Evolutionary conservation across 2,329 filamentous ascomycete genomes (phyloP).

Genomic region (Torrubiella hemipterigena): DNA sequence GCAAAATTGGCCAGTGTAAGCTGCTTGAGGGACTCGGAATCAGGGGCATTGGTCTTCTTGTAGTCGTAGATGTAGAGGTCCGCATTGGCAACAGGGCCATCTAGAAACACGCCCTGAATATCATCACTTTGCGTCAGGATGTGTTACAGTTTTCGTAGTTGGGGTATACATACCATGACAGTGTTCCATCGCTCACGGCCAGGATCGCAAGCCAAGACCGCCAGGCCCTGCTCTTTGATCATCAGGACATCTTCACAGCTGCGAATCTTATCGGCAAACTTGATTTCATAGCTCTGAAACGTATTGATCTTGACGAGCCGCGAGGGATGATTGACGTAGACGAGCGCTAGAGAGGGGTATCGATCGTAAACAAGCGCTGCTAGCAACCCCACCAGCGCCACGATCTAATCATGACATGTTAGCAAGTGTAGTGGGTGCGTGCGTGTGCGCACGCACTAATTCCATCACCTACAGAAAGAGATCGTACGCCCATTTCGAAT

Average conservation of each 20-base stretch:
- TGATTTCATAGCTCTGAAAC: slow-evolving; percentile 16
- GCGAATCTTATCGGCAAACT: slow-evolving; percentile 22
- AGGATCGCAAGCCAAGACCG: slow-evolving; percentile 24
- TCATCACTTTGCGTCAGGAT: neutral
- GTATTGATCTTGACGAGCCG: slow-evolving; percentile 16
- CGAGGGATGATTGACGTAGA: slow-evolving; percentile 17
- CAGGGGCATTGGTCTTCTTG: slow-evolving; percentile 7
- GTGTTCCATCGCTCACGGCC: slow-evolving; percentile 28
- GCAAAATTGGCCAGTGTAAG: slow-evolving; percentile 13
- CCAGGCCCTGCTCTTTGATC: slow-evolving; percentile 20
- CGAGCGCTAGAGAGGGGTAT: no score
- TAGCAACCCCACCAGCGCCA: no score
- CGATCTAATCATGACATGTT: no score
- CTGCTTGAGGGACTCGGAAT: slow-evolving; percentile 10
- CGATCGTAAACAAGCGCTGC: no score
- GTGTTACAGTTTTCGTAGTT: neutral
- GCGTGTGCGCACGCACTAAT: no score
- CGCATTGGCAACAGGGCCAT: slow-evolving; percentile 11
- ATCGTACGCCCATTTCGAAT: no score
- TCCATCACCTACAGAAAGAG: no score
- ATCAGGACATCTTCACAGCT: slow-evolving; percentile 27
- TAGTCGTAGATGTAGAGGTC: slow-evolving; percentile 26
- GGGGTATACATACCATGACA: slow-evolving; percentile 20
- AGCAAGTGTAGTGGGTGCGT: no score
- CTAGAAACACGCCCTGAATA: slow-evolving; percentile 14